These are phyloP conservation scores for Venturia nashicola DNA, from an alignment of 2,329 filamentous ascomycete species.

Conservation along the genomic window DNA sequence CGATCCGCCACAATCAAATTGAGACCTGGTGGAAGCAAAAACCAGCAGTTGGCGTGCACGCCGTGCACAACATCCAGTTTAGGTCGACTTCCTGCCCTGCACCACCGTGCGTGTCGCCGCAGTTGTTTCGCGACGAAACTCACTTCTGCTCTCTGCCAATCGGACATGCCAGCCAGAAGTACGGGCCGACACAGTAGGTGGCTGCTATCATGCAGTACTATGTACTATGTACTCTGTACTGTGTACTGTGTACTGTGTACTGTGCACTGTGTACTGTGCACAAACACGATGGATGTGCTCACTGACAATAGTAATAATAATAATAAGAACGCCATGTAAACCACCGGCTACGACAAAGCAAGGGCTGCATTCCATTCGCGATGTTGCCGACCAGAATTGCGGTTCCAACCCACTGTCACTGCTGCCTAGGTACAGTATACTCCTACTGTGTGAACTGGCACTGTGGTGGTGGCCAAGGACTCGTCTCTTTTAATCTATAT, in stretches of 20 bases:
- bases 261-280: not conserved
- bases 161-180: not conserved
- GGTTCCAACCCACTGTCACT: not conserved
- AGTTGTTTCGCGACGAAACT: not conserved
- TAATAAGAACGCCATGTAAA: no score
- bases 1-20: constrained; percentile 1
- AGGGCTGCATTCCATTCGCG: not conserved
- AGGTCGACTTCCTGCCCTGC: not conserved
- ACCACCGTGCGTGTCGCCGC: not conserved
- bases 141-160: not conserved
- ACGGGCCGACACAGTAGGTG: not conserved
- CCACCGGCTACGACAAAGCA: not conserved
- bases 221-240: no score
- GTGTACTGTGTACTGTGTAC: no score
- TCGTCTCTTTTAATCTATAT: constrained; percentile 1
- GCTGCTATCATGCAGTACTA: not conserved
- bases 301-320: not conserved
- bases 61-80: not conserved
- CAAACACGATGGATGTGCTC: not conserved
- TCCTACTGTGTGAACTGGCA: no score
- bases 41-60: not conserved
- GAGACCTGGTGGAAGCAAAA: not conserved
- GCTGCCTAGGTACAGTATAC: no score
- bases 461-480: not conserved
- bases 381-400: not conserved